Evolutionary conservation across 768 basidiomycete genomes (phyloP), one percentile per base, ranked within the genome.

Genomic region (Suillus discolor): DNA sequence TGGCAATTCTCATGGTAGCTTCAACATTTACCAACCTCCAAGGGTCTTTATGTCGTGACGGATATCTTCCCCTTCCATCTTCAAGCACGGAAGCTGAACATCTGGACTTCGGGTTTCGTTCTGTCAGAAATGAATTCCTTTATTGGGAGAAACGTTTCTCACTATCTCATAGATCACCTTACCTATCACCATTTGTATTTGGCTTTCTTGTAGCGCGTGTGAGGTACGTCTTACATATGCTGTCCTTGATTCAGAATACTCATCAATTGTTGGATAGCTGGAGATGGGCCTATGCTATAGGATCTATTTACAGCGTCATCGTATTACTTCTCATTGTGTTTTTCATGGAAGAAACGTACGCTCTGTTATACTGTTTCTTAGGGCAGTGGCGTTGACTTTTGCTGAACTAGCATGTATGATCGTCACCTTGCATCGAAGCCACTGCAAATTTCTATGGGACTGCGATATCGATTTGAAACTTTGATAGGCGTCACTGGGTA

Each of bases 51-150:
- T 66, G 73, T 83, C 36, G 78, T 85, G 65, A 82, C 81, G 34
- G 84, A 85, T 65, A 77, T 86, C 49, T 86, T 77, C 69, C 85
- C 85, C 6, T 86, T 86, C 73, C 85, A 86, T 62, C 76, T 83
- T 12, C 84, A 86, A 66, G 84, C 83, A 4, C 77, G 81, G 31
- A 84, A 83, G 75, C 74, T 85, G 36, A 84, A 83, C 61, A 63
- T 84, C 23, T 86, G 85, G 86, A 85, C 85, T 1, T 77, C 83
- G 64, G 85, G 84, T 0, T 84, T 85, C 71, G 75, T 87, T 54
- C 67, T 76, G 76, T 25, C 87, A 85, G 12, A 87, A 79, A 70
- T 86, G 15, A 2, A 15, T n/a, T 6, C 15, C 77, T 38, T 79
- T 78, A 2, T 75, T 74, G 5, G 74, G 69, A 70, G 62, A 73